Conservation (phyloP, 352 stramenopile genomes). For the Phytophthora crassamura region DNA sequence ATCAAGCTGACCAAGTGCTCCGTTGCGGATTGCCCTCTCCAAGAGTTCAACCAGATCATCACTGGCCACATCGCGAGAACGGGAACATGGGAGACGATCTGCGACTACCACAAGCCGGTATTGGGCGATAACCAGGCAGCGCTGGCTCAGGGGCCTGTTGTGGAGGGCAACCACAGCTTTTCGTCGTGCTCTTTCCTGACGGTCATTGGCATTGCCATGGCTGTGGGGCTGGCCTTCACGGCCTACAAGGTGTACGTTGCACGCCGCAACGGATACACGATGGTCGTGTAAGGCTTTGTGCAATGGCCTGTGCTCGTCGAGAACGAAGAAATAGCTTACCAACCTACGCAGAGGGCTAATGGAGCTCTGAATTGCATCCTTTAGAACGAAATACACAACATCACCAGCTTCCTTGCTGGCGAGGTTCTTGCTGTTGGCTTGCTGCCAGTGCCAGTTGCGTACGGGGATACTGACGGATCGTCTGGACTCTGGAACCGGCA, state of each 20-base stretch:
- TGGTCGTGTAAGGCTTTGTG: constrained; percentile 32
- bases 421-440: too few relatives aligned
- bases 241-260: constrained; percentile 63
- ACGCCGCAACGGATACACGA: constrained; percentile 59
- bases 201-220: constrained; percentile 55
- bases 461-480: too few relatives aligned
- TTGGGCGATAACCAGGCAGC: constrained; percentile 22
- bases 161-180: constrained; percentile 19
- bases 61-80: constrained; percentile 66
- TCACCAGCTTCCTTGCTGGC: too few relatives aligned
- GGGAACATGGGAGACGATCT: constrained; percentile 86
- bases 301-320: neutral
- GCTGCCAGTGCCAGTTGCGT: too few relatives aligned
- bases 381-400: too few relatives aligned
- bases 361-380: too few relatives aligned
- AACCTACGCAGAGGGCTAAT: neutral
- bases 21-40: constrained; percentile 64
- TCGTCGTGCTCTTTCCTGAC: constrained; percentile 41
- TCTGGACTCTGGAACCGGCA: neutral
- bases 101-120: constrained; percentile 59
- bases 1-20: constrained; percentile 85
- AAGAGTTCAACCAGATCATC: constrained; percentile 84
- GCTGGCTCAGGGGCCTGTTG: constrained; percentile 14
- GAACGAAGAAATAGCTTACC: constrained; percentile 17
- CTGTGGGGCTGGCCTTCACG: constrained; percentile 52